These are phyloP conservation scores for Nemania serpens DNA, from an alignment of 2,329 filamentous ascomycete genomes.

Conservation along the genomic window DNA sequence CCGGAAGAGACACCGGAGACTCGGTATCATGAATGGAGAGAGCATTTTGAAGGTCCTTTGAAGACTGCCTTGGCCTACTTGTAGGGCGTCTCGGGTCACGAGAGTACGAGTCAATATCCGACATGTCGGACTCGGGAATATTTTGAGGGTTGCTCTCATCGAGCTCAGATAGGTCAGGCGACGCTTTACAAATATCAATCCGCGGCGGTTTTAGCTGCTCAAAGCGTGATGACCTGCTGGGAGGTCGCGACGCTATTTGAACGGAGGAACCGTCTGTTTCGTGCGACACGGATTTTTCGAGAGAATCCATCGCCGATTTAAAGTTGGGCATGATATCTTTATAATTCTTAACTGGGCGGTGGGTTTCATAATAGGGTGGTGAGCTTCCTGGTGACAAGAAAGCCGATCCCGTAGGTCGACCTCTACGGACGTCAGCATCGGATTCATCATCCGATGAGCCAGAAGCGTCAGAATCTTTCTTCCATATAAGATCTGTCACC, in stretches of 20 bases:
- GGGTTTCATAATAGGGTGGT: constrained; percentile 39
- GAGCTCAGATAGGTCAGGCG: constrained; percentile 44
- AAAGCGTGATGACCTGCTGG: constrained; percentile 51
- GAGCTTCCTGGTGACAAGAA: constrained; percentile 45
- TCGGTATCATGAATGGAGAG: constrained; percentile 36
- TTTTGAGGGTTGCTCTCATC: constrained; percentile 26
- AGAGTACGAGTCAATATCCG: constrained; percentile 46
- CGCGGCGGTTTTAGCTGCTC: constrained; percentile 55
- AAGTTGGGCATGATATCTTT: constrained; percentile 59
- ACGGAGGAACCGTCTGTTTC: constrained; percentile 27
- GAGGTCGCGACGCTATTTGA: constrained; percentile 37
- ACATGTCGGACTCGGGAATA: constrained; percentile 43
- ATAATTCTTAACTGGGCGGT: constrained; percentile 49
- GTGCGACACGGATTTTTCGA: constrained; percentile 30
- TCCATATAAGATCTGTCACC: constrained; percentile 62
- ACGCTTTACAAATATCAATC: constrained; percentile 52
- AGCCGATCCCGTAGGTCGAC: constrained; percentile 45
- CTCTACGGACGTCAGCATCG: constrained; percentile 50
- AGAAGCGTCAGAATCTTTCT: constrained; percentile 52
- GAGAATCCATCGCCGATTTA: constrained; percentile 43
- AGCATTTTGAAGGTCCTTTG: constrained; percentile 45
- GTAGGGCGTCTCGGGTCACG: constrained; percentile 34
- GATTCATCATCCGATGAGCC: constrained; percentile 54
- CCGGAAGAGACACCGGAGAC: constrained; percentile 4
- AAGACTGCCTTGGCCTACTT: constrained; percentile 41